Evolutionary conservation across 176 grass and related monocot species (phyloP).

Genomic region (Avena eriantha): DNA sequence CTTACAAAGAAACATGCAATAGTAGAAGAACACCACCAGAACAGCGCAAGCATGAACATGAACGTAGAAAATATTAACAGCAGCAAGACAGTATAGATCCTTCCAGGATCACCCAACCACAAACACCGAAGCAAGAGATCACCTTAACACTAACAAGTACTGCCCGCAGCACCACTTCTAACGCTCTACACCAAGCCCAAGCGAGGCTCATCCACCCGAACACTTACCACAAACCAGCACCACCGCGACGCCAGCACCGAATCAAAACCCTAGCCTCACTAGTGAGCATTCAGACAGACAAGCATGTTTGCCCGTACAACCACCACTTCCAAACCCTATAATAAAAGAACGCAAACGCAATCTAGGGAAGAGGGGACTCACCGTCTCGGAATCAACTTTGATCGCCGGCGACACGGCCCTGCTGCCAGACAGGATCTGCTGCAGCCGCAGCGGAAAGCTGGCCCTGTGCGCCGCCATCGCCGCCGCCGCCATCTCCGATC

Average conservation of each 20-base stretch:
- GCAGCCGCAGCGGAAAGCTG: constrained; percentile 88
- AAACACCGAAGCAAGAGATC: neutral
- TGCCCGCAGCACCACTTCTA: neutral
- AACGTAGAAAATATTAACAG: neutral
- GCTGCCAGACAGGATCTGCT: constrained; percentile 89
- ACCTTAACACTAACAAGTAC: constrained; percentile 19
- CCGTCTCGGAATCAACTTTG: constrained; percentile 87
- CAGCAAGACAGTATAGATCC: neutral
- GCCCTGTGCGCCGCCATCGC: constrained; percentile 83
- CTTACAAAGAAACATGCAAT: neutral
- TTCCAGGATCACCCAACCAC: neutral
- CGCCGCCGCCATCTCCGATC: constrained; percentile 52
- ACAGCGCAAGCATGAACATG: neutral
- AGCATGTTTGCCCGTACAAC: constrained; percentile 3
- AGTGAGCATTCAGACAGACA: neutral
- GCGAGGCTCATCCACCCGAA: neutral
- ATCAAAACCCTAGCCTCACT: constrained; percentile 49
- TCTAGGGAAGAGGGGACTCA: constrained; percentile 42
- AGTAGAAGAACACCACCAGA: neutral
- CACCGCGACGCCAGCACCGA: neutral
- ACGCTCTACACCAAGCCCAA: constrained; percentile 25
- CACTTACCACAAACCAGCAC: neutral
- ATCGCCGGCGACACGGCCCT: constrained; percentile 71
- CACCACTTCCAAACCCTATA: constrained; percentile 40
- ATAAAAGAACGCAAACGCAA: constrained; percentile 4